phyloP scores from a whole-genome alignment of 2,329 filamentous ascomycete genomes.

The Xenoacremonium recifei region DNA sequence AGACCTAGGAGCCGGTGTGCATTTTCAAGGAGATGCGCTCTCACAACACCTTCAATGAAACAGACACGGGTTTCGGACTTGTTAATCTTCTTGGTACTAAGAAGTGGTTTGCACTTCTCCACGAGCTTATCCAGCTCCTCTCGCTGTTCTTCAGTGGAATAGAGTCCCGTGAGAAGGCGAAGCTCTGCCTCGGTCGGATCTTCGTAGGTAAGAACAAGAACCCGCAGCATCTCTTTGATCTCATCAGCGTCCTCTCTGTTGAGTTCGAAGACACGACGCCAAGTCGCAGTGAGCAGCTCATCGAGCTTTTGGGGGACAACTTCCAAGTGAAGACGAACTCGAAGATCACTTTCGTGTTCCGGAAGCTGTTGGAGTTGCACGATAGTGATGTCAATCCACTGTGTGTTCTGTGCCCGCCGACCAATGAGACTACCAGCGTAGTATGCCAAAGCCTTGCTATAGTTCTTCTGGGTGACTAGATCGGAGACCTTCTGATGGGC shows the following conservation, averaged over 20 bases:
- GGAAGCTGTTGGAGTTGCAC: slow-evolving; percentile 40
- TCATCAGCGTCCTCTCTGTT: slow-evolving; percentile 33
- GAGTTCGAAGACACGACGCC: slow-evolving; percentile 34
- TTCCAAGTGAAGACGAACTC: slow-evolving; percentile 37
- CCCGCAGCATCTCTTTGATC: slow-evolving; percentile 41
- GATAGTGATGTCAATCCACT: slow-evolving; percentile 44
- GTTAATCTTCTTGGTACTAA: slow-evolving; percentile 23
- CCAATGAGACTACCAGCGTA: slow-evolving; percentile 42
- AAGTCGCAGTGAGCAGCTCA: slow-evolving; percentile 35
- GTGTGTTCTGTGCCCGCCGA: slow-evolving; percentile 39
- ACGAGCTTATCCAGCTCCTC: slow-evolving; percentile 34
- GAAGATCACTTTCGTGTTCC: slow-evolving; percentile 34
- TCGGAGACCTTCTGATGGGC: slow-evolving; percentile 35
- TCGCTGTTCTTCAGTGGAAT: slow-evolving; percentile 28
- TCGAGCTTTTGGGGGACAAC: slow-evolving; percentile 38
- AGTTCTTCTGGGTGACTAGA: slow-evolving; percentile 35
- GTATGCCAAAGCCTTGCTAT: slow-evolving; percentile 41
- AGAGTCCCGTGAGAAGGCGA: slow-evolving; percentile 34
- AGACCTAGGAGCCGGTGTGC: slow-evolving; percentile 30
- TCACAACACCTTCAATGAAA: slow-evolving; percentile 27
- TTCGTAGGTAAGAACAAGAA: slow-evolving; percentile 39
- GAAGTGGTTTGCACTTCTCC: slow-evolving; percentile 36
- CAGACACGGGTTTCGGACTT: slow-evolving; percentile 12
- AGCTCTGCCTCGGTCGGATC: slow-evolving; percentile 39
- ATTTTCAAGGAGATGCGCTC: slow-evolving; percentile 39